Percentiles rank a stretch among this genome's conserved stretches.
phyloP scores from a whole-genome alignment of 495 filamentous ascomycete species.

The Pseudevernia furfuracea region DNA sequence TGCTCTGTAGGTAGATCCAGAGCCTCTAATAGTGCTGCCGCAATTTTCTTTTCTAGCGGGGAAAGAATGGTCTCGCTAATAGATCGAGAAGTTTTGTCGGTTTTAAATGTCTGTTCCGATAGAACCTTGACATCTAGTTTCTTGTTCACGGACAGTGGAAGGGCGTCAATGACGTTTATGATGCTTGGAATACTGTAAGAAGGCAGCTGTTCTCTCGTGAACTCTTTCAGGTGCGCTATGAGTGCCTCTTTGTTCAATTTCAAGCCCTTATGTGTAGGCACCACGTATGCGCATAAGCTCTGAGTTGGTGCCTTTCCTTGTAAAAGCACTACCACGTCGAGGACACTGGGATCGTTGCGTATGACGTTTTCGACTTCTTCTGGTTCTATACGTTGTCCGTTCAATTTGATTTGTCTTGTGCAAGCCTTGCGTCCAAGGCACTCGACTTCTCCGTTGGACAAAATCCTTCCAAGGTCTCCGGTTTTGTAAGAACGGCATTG shows the following conservation, averaged over 20 bases:
- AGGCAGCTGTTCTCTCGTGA: neutral
- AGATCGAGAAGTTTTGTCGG: neutral
- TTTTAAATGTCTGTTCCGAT: neutral
- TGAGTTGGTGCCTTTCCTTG: neutral
- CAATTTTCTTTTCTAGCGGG: neutral
- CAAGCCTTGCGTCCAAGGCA: constrained; percentile 1
- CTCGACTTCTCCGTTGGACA: constrained; percentile 2
- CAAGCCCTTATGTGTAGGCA: neutral
- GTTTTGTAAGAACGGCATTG: constrained; percentile 1
- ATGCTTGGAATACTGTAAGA: constrained; percentile 5
- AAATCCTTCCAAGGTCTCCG: constrained; percentile 2
- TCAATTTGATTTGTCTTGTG: neutral
- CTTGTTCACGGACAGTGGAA: constrained; percentile 1
- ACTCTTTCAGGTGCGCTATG: neutral
- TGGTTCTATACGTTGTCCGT: neutral
- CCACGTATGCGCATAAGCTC: neutral
- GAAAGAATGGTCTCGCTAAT: neutral
- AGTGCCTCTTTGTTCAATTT: neutral
- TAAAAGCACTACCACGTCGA: neutral
- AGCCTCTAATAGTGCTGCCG: neutral
- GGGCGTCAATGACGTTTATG: constrained; percentile 1
- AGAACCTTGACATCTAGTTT: constrained; percentile 6
- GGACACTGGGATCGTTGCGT: neutral
- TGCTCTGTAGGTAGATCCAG: neutral
- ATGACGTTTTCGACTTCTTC: constrained; percentile 1